These are phyloP conservation scores for Fonsecaea monophora DNA, from an alignment of 2,329 filamentous ascomycete genomes.

Conservation along the genomic window DNA sequence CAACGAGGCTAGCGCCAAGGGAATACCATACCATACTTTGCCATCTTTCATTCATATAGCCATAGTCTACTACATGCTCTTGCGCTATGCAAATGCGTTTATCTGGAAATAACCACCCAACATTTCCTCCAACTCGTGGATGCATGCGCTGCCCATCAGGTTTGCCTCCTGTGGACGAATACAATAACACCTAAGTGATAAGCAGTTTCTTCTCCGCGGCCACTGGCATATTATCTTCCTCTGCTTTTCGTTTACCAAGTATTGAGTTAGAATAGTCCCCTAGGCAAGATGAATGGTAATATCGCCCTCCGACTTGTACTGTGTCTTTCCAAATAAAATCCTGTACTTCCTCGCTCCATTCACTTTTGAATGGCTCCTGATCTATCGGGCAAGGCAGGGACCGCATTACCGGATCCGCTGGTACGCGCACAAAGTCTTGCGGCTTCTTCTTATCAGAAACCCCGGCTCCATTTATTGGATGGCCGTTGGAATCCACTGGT, in stretches of 20 bases:
- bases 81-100: conserved; percentile 15
- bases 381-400: conserved; percentile 90
- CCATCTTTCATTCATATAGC: conserved; percentile 1
- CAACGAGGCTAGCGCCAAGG: background rate
- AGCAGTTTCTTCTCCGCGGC: conserved; percentile 2
- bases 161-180: background rate
- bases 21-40: conserved; percentile 3
- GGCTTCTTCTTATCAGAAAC: conserved; percentile 61
- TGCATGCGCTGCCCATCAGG: background rate
- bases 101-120: background rate
- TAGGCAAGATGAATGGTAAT: conserved; percentile 84
- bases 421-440: conserved; percentile 79
- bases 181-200: conserved; percentile 6
- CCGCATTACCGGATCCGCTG: conserved; percentile 74
- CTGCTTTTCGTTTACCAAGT: conserved; percentile 77
- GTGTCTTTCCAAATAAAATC: conserved; percentile 98
- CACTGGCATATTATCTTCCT: conserved; percentile 44
- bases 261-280: conserved; percentile 63
- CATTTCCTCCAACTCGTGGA: background rate
- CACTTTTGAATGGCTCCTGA: conserved; percentile 91
- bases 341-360: conserved; percentile 89
- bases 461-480: conserved; percentile 46
- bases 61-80: background rate
- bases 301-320: conserved; percentile 74
- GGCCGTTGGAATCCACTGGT: conserved; percentile 50